Conservation (phyloP, 176 grass and related monocot species). For the Eleusine indica region DNA sequence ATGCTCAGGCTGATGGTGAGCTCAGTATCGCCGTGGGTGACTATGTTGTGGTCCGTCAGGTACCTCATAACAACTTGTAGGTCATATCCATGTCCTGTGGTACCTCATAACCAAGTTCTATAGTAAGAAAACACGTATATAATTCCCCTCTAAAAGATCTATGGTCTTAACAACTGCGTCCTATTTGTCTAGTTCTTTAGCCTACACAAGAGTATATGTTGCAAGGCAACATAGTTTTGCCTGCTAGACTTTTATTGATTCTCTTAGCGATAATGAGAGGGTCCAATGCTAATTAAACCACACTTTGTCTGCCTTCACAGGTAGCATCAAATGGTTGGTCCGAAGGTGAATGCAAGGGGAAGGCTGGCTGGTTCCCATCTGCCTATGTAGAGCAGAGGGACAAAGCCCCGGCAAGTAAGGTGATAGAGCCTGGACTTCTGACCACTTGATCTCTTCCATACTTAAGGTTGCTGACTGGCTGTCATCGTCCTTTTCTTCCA, state of each 20-base stretch:
- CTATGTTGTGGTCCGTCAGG: constrained; percentile 86
- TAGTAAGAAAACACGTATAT: constrained; percentile 13
- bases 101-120: constrained; percentile 7
- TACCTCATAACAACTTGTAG: constrained; percentile 21
- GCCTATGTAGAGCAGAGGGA: constrained; percentile 82
- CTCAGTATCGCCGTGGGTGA: constrained; percentile 86
- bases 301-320: constrained; percentile 52
- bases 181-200: constrained; percentile 21
- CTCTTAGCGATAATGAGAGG: constrained; percentile 29
- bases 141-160: constrained; percentile 7
- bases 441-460: constrained; percentile 50
- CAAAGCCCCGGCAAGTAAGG: constrained; percentile 79
- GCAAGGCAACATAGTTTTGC: constrained; percentile 23
- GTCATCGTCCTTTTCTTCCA: constrained; percentile 46
- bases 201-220: constrained; percentile 19
- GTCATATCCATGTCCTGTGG: not conserved
- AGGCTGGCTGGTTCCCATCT: constrained; percentile 96
- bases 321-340: constrained; percentile 84
- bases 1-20: constrained; percentile 87
- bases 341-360: constrained; percentile 92
- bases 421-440: constrained; percentile 64
- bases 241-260: constrained; percentile 14
- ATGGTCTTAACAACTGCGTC: not conserved
- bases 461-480: constrained; percentile 40
- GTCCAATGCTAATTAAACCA: constrained; percentile 26